Percentiles rank a stretch among this genome's conserved stretches.
Evolutionary conservation across 768 basidiomycete species (phyloP).

Genomic region (Termitomyces sp.): DNA sequence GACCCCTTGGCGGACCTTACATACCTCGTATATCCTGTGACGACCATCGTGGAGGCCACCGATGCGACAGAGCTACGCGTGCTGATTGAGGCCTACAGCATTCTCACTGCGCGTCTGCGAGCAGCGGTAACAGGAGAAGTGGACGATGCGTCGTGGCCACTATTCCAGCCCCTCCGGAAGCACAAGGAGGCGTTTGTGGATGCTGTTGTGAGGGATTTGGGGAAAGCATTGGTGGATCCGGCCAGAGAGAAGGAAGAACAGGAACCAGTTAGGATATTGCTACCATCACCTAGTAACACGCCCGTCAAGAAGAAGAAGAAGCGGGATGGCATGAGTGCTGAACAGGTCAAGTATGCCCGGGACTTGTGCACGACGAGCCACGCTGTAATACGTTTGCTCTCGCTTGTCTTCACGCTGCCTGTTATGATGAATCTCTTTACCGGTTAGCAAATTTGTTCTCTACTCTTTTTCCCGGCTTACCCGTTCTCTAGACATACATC

Average conservation of each 20-base stretch:
- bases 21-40: constrained; percentile 66
- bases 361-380: constrained; percentile 76
- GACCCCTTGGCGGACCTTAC: constrained; percentile 59
- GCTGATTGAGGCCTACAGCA: constrained; percentile 71
- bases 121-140: constrained; percentile 37
- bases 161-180: constrained; percentile 68
- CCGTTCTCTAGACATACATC: constrained; percentile 47
- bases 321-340: constrained; percentile 69
- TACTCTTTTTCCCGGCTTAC: constrained; percentile 5
- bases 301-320: constrained; percentile 53
- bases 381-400: constrained; percentile 64
- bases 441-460: constrained; percentile 36
- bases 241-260: constrained; percentile 24
- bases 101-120: constrained; percentile 65
- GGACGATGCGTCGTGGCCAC: constrained; percentile 63
- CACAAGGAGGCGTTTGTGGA: constrained; percentile 48
- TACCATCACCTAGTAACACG: constrained; percentile 71
- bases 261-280: constrained; percentile 22
- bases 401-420: constrained; percentile 56
- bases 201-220: constrained; percentile 67
- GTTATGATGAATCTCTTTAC: constrained; percentile 58
- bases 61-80: constrained; percentile 44
- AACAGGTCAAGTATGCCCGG: constrained; percentile 74
- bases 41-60: constrained; percentile 46
- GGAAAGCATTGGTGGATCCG: constrained; percentile 62